Evolutionary conservation across 345 rosid genomes (phyloP).

Genomic region (Hypericum perforatum): DNA sequence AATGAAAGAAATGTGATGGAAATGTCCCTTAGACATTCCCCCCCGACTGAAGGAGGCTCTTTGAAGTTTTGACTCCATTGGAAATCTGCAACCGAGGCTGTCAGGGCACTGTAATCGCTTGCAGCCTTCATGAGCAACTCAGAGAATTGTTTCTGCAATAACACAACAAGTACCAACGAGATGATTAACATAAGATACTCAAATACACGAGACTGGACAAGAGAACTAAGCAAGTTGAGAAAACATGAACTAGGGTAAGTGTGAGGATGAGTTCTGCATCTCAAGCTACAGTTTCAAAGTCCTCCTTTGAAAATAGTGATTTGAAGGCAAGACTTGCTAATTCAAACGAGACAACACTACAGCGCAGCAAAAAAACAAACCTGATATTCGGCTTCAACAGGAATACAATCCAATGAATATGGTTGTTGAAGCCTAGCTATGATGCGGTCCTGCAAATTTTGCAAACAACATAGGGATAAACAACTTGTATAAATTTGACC

Average conservation of each 20-base stretch:
- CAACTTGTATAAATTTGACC: too few relatives aligned
- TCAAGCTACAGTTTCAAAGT: too few relatives aligned
- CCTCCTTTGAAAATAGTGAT: background rate
- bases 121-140: slow-evolving; percentile 97
- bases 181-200: too few relatives aligned
- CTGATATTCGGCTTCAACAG: slow-evolving; percentile 99
- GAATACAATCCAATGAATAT: slow-evolving; percentile 95
- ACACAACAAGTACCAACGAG: too few relatives aligned
- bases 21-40: slow-evolving; percentile 37
- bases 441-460: slow-evolving; percentile 69
- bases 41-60: slow-evolving; percentile 97
- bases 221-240: too few relatives aligned
- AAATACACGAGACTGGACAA: too few relatives aligned
- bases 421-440: slow-evolving; percentile 98
- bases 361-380: slow-evolving; percentile 23
- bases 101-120: slow-evolving; percentile 88
- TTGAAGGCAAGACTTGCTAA: background rate
- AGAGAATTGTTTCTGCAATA: slow-evolving; percentile 83
- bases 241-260: too few relatives aligned
- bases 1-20: background rate
- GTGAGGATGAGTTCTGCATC: too few relatives aligned
- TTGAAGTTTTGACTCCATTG: slow-evolving; percentile 98
- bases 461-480: background rate
- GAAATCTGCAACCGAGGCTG: slow-evolving; percentile 84
- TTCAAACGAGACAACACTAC: background rate